A percentile compares a stretch with the other conserved stretches of the same genome.
Evolutionary conservation across 495 filamentous ascomycete species (phyloP).

Genomic region (Hypoxylon lenormandii): DNA sequence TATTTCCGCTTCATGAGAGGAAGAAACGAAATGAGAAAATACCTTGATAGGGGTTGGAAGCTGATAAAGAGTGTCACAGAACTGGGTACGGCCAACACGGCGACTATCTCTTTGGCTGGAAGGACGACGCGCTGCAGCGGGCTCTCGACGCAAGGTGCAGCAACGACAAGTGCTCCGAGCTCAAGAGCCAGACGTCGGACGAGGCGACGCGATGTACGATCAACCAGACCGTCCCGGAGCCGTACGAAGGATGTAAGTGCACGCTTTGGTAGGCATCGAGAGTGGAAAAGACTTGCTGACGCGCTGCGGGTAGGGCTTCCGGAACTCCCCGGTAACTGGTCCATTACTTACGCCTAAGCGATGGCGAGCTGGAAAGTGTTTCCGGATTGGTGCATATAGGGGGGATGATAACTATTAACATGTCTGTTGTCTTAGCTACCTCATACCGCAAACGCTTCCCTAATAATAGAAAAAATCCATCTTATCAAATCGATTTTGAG

Average conservation of each 20-base stretch:
- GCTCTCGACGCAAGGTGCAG: constrained; percentile 55
- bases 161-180: constrained; percentile 52
- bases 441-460: no score
- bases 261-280: neutral
- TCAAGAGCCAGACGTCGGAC: constrained; percentile 52
- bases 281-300: constrained; percentile 7
- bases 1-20: no score
- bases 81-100: constrained; percentile 57
- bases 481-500: no score
- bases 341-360: constrained; percentile 36
- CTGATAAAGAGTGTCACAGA: constrained; percentile 10
- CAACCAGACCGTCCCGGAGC: constrained; percentile 54
- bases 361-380: neutral
- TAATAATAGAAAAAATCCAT: no score
- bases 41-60: no score
- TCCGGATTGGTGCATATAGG: no score
- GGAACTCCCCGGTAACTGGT: constrained; percentile 45
- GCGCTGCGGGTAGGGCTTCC: constrained; percentile 30
- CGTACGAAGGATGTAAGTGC: constrained; percentile 59
- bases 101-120: constrained; percentile 62
- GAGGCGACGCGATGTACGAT: constrained; percentile 57
- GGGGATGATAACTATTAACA: no score
- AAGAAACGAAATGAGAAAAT: no score
- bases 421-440: no score
- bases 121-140: constrained; percentile 56